Conservation (phyloP, 352 stramenopile species). For the Globisporangium apiculatum region DNA sequence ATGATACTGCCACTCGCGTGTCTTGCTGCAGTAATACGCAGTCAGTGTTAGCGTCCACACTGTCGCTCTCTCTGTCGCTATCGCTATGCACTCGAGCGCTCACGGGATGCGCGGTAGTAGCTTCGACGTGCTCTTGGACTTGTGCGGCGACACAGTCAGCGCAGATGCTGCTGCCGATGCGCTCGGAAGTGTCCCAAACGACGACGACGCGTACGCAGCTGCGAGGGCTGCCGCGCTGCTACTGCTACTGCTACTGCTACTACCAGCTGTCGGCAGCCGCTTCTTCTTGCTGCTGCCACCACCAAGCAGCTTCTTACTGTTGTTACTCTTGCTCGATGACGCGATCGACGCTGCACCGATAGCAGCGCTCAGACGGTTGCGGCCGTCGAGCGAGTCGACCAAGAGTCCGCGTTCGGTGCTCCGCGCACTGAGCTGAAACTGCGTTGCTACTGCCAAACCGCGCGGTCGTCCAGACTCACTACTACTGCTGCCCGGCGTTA, state of each 20-base stretch:
- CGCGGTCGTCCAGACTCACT: not conserved
- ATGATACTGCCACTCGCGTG: too few species aligned
- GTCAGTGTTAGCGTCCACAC: too few species aligned
- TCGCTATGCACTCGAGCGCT: too few species aligned
- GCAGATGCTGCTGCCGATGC: not conserved
- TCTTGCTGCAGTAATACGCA: not conserved
- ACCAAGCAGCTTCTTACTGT: slow-evolving; percentile 18
- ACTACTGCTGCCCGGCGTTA: slow-evolving; percentile 16
- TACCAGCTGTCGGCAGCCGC: not conserved
- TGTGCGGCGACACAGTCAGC: slow-evolving; percentile 5
- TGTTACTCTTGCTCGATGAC: slow-evolving; percentile 5
- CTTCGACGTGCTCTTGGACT: slow-evolving; percentile 31
- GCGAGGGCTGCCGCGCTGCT: slow-evolving; percentile 3
- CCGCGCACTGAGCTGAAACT: slow-evolving; percentile 23
- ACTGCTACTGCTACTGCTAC: not conserved
- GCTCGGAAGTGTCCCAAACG: not conserved
- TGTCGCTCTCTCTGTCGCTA: too few species aligned
- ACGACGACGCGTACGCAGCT: slow-evolving; percentile 12
- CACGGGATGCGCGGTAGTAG: slow-evolving; percentile 25
- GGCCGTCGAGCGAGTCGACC: slow-evolving; percentile 12
- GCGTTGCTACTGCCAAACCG: not conserved
- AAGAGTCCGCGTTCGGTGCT: slow-evolving; percentile 24
- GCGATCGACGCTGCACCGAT: not conserved
- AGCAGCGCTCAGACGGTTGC: slow-evolving; percentile 4
- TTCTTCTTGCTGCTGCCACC: slow-evolving; percentile 23